These are phyloP conservation scores for Malus hybrid DNA, from an alignment of 331 rosid genomes.

Conservation along the genomic window DNA sequence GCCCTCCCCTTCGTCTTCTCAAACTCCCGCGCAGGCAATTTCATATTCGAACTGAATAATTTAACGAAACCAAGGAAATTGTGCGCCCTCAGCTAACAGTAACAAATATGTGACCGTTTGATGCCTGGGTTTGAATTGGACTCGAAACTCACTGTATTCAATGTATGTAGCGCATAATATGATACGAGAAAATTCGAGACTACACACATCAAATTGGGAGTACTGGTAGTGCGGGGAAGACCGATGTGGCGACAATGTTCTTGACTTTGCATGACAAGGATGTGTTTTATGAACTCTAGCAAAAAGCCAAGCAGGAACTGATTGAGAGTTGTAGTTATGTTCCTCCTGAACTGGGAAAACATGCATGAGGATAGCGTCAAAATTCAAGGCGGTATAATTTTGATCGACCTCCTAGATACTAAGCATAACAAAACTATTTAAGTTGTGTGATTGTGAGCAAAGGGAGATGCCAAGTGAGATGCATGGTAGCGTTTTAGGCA, in stretches of 20 bases:
- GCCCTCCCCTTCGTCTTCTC: no score
- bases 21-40: no score
- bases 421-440: conserved; percentile 42
- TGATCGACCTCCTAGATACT: conserved; percentile 62
- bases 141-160: no score
- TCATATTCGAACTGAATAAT: no score
- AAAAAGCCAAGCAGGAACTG: conserved; percentile 23
- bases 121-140: no score
- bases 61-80: no score
- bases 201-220: conserved; percentile 79
- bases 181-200: conserved; percentile 66
- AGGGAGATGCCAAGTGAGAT: no score
- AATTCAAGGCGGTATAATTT: conserved; percentile 65
- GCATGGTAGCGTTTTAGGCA: no score
- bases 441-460: no score
- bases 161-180: conserved; percentile 10
- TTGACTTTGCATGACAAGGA: conserved; percentile 56
- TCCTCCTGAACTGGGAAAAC: conserved; percentile 38
- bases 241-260: conserved; percentile 64
- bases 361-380: conserved; percentile 33
- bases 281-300: conserved; percentile 76
- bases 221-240: conserved; percentile 85
- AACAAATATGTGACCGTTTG: no score
- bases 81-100: no score
- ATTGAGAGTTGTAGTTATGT: conserved; percentile 30